phyloP scores from a whole-genome alignment of 2,329 filamentous ascomycete species.

The Didymosphaeria variabile region DNA sequence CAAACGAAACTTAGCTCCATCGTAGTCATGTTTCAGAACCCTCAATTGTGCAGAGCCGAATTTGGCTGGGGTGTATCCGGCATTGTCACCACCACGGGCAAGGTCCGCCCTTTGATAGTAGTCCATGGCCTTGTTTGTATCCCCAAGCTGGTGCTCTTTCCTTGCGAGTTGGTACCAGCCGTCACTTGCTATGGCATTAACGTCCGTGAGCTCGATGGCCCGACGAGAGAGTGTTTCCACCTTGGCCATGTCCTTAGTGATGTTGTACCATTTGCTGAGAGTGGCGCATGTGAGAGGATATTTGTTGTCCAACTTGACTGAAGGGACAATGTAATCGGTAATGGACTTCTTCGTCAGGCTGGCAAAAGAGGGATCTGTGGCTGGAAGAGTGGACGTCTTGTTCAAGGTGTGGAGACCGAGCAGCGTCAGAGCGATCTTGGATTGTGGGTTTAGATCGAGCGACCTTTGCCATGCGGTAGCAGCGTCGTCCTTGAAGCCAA shows the following conservation, averaged over 20 bases:
- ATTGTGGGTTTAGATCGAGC: conserved; percentile 81
- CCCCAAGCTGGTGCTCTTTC: conserved; percentile 85
- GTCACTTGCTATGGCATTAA: conserved; percentile 95
- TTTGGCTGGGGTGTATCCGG: conserved; percentile 91
- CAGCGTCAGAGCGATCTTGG: conserved; percentile 89
- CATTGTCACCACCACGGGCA: conserved; percentile 88
- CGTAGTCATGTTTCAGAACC: conserved; percentile 82
- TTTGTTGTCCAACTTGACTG: conserved; percentile 92
- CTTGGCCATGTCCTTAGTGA: conserved; percentile 79
- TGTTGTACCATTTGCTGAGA: conserved; percentile 89
- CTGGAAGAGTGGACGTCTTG: conserved; percentile 81
- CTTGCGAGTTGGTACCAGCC: conserved; percentile 95
- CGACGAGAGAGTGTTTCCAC: conserved; percentile 89
- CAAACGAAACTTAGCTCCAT: conserved; percentile 89
- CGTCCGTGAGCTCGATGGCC: conserved; percentile 93
- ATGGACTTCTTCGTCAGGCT: conserved; percentile 91
- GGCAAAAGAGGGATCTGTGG: conserved; percentile 85
- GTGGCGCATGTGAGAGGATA: conserved; percentile 89
- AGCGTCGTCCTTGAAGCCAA: conserved; percentile 93
- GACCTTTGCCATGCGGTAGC: conserved; percentile 89
- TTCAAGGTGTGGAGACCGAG: conserved; percentile 91
- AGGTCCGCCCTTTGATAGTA: conserved; percentile 92
- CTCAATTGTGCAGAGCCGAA: conserved; percentile 92
- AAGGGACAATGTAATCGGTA: conserved; percentile 91
- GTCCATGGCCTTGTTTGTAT: conserved; percentile 78